A percentile compares a stretch with the other conserved stretches of the same genome.
These are phyloP conservation scores for Naganishia albida DNA, from an alignment of 1,284 basidiomycete species.

Conservation along the genomic window DNA sequence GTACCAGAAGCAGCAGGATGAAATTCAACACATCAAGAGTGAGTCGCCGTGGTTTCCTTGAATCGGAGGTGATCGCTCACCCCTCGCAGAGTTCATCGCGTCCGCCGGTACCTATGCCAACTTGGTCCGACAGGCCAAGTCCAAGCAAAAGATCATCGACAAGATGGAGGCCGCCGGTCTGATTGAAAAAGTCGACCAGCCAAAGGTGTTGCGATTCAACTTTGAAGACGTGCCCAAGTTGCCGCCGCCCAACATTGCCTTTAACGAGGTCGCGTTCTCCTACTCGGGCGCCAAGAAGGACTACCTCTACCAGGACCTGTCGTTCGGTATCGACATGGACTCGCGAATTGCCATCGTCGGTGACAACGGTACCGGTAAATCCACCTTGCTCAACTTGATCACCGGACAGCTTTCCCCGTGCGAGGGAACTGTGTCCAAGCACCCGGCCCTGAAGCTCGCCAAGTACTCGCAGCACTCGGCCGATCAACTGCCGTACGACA, in stretches of 20 bases:
- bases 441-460: constrained; percentile 86
- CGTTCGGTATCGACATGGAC: constrained; percentile 84
- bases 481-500: constrained; percentile 95
- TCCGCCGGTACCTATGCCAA: constrained; percentile 99
- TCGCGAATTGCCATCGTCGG: constrained; percentile 85
- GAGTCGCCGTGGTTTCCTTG: constrained; percentile 23
- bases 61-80: background rate
- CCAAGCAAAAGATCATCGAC: constrained; percentile 99
- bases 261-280: constrained; percentile 90
- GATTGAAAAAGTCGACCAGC: constrained; percentile 80
- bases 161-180: constrained; percentile 99
- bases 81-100: constrained; percentile 76
- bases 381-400: constrained; percentile 93
- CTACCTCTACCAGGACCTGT: constrained; percentile 82
- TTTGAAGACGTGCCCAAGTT: constrained; percentile 93
- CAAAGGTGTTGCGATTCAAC: constrained; percentile 81
- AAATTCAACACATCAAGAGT: constrained; percentile 95
- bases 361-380: constrained; percentile 97
- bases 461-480: constrained; percentile 99
- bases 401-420: constrained; percentile 77
- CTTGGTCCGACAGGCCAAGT: constrained; percentile 97
- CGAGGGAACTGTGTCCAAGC: constrained; percentile 84
- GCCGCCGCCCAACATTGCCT: constrained; percentile 96
- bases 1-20: constrained; percentile 96
- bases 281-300: constrained; percentile 88